These are phyloP conservation scores for Talaromyces stipitatus DNA, from an alignment of 495 filamentous ascomycete genomes.

Conservation along the genomic window DNA sequence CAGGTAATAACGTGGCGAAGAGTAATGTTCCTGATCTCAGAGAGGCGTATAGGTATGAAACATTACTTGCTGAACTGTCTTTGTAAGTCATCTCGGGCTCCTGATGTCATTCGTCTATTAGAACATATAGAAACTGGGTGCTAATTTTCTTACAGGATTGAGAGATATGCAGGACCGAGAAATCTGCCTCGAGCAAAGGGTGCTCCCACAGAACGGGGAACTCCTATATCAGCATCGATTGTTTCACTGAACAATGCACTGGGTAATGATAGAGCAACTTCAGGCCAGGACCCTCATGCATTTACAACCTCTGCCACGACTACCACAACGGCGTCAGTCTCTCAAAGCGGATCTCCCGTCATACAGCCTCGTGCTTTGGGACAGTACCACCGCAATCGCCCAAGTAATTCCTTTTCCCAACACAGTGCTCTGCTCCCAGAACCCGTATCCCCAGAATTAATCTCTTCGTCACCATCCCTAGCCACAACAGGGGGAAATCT, in stretches of 20 bases:
- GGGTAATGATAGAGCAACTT: neutral
- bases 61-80: constrained; percentile 67
- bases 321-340: neutral
- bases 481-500: constrained; percentile 42
- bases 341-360: neutral
- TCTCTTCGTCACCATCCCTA: neutral
- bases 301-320: neutral
- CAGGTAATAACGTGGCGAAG: constrained; percentile 86
- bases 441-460: neutral
- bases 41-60: constrained; percentile 81
- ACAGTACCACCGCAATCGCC: neutral
- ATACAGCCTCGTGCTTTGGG: neutral
- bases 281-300: neutral
- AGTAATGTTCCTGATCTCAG: constrained; percentile 92
- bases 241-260: neutral
- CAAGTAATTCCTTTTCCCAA: neutral
- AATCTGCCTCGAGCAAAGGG: neutral
- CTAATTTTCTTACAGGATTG: constrained; percentile 17
- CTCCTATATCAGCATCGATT: neutral
- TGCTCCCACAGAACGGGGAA: neutral
- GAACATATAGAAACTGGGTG: neutral
- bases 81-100: constrained; percentile 70
- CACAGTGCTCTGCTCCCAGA: neutral
- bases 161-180: constrained; percentile 16
- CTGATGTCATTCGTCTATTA: neutral